phyloP scores from a whole-genome alignment of 2,329 filamentous ascomycete genomes.

The Arachnomyces sp. region DNA sequence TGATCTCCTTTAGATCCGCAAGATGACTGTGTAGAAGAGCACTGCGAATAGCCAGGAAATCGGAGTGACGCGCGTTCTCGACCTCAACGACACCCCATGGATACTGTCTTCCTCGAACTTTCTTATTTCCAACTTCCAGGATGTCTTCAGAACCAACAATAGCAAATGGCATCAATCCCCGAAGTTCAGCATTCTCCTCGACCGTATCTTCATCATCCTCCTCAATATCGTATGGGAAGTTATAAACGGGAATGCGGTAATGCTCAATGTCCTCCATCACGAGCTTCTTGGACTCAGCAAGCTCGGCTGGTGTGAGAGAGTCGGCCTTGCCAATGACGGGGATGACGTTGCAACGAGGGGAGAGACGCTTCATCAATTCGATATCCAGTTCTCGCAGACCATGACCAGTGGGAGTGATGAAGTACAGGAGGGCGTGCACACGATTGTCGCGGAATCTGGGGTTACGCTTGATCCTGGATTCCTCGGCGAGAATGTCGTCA shows the following conservation, averaged over 20 bases:
- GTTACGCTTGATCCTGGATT: constrained; percentile 99
- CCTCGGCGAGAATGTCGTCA: constrained; percentile 97
- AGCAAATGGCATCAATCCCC: constrained; percentile 96
- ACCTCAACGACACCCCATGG: constrained; percentile 99
- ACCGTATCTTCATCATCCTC: constrained; percentile 99
- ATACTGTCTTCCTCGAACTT: constrained; percentile 92
- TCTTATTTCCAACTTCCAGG: constrained; percentile 85
- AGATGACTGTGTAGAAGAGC: constrained; percentile 96
- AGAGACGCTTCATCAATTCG: constrained; percentile 98
- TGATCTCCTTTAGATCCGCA: constrained; percentile 98
- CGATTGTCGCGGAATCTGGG: constrained; percentile 98
- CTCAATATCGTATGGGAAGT: constrained; percentile 99
- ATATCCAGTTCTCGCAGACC: constrained; percentile 98
- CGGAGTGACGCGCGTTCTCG: constrained; percentile 96
- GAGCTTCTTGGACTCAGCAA: constrained; percentile 98
- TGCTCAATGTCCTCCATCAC: constrained; percentile 99
- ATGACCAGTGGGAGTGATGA: constrained; percentile 96
- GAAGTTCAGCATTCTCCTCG: constrained; percentile 95
- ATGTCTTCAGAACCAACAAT: constrained; percentile 97
- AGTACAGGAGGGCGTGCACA: constrained; percentile 96
- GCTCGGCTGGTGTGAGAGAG: constrained; percentile 88
- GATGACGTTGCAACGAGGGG: constrained; percentile 96
- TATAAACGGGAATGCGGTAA: constrained; percentile 98
- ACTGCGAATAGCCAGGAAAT: constrained; percentile 95
- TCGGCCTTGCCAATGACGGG: constrained; percentile 98